phyloP scores from a whole-genome alignment of 768 basidiomycete species.

The Rhodotorula sphaerocarpa region DNA sequence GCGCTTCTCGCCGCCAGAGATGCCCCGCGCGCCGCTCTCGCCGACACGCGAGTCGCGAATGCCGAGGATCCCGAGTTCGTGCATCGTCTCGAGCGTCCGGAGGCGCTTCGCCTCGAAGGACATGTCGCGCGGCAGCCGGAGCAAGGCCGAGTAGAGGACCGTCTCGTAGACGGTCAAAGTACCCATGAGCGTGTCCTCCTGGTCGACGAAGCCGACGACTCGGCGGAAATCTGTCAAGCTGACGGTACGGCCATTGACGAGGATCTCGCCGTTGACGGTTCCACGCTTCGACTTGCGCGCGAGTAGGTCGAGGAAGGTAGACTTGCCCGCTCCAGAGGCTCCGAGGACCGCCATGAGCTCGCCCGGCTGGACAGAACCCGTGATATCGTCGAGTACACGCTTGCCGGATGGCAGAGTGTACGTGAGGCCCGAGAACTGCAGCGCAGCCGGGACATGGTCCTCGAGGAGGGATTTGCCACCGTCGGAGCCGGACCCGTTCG shows the following conservation, averaged over 20 bases:
- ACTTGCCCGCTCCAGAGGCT: slow-evolving; percentile 91
- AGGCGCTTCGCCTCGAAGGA: slow-evolving; percentile 89
- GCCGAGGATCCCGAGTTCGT: slow-evolving; percentile 83
- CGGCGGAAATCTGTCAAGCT: slow-evolving; percentile 66
- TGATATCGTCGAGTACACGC: slow-evolving; percentile 68
- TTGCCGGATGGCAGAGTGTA: slow-evolving; percentile 62
- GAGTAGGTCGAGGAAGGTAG: slow-evolving; percentile 90
- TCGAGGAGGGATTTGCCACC: slow-evolving; percentile 69
- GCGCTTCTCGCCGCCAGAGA: slow-evolving; percentile 95
- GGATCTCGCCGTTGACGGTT: slow-evolving; percentile 59
- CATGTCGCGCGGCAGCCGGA: slow-evolving; percentile 90
- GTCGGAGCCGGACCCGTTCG: slow-evolving; percentile 50
- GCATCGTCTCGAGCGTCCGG: slow-evolving; percentile 87
- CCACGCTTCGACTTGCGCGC: slow-evolving; percentile 85
- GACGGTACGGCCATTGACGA: slow-evolving; percentile 78
- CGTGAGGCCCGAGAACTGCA: slow-evolving; percentile 79
- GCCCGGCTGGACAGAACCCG: slow-evolving; percentile 76
- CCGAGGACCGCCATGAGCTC: slow-evolving; percentile 95
- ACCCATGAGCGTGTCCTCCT: slow-evolving; percentile 94
- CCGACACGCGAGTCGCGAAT: slow-evolving; percentile 88
- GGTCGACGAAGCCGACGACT: slow-evolving; percentile 91
- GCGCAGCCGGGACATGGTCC: slow-evolving; percentile 84
- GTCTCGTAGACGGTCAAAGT: slow-evolving; percentile 98
- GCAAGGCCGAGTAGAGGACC: slow-evolving; percentile 80
- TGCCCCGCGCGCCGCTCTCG: slow-evolving; percentile 76